Conservation (phyloP, 306 rosid genomes). For the Acacia acuminata region DNA sequence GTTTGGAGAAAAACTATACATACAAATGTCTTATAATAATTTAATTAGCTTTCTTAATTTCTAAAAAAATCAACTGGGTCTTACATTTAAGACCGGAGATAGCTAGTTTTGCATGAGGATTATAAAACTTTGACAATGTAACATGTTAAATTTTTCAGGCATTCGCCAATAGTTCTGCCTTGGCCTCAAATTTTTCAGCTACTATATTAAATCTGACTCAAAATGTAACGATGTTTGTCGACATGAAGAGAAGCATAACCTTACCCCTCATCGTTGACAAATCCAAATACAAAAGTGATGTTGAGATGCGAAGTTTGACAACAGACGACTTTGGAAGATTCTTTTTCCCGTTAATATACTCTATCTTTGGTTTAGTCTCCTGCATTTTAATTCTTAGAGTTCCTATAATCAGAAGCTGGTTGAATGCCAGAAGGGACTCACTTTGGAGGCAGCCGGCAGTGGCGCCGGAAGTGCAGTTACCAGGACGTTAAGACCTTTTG, state of each 20-base stretch:
- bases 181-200: conserved; percentile 40
- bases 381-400: not conserved
- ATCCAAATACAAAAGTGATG: not conserved
- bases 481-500: not conserved
- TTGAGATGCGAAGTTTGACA: not conserved
- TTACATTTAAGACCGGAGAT: too few relatives aligned
- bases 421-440: not conserved
- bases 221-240: conserved; percentile 1
- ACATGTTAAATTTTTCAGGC: conserved; percentile 27
- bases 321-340: not conserved
- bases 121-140: not conserved
- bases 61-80: accelerated
- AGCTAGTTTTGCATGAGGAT: not conserved
- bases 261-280: not conserved
- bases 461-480: too few relatives aligned
- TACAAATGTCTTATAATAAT: too few relatives aligned
- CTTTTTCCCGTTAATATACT: not conserved
- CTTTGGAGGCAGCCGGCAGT: too few relatives aligned
- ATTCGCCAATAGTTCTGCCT: conserved; percentile 29
- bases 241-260: not conserved
- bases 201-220: conserved; percentile 43
- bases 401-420: not conserved
- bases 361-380: not conserved
- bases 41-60: too few relatives aligned
- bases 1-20: too few relatives aligned